Base-by-base conservation (phyloP, 1,284 basidiomycete genomes). In the Vanrija pseudolonga region DNA sequence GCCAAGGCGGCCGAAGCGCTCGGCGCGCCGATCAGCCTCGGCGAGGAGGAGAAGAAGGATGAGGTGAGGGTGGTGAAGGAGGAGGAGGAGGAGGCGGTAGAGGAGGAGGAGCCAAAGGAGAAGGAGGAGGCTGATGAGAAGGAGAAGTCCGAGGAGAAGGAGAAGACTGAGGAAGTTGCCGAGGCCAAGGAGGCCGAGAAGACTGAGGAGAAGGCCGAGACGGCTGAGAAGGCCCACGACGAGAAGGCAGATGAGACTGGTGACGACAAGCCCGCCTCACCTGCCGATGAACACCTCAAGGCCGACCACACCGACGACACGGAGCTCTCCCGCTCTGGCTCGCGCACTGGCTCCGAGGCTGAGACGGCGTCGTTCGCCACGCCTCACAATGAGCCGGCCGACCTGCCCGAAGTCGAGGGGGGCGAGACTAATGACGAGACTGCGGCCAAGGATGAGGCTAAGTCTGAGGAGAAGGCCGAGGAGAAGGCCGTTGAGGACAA, bases 41-140 rank as follows among this genome's bases (percentile, higher is more conserved):
- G 48, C 36, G 51, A 37, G 6, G 54, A 52, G 26, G 53, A 26
- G 45, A 45, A 56, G 45, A 55, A 55, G 26, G 50, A 50, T 3
- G 49, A 45, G 26, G 45, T 26, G 36, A 26, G 19, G 18, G 17
- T 23, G 14, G 45, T 19, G 15, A 18, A n/a, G 17, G 50, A 56
- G 15, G 22, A 39, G 18, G 50, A 51, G 46, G 51, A n/a, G 50
- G 24, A 57, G 44, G 54, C 46, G 47, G 54, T 7, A 5, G 7
- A 42, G 23, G 51, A 37, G 32, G 20, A 36, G 44, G 8, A 36
- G 40, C 48, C 32, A 43, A 20, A 36, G 47, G 44, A 53, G 32
- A 55, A 32, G 24, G 57, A 26, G 36, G 15, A 44, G 40, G 32
- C 36, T 12, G 22, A 26, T 17, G 42, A n/a, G 3, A 26, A 28